Base-by-base conservation (phyloP, 2,329 filamentous ascomycete genomes). In the Cadophora sp. region DNA sequence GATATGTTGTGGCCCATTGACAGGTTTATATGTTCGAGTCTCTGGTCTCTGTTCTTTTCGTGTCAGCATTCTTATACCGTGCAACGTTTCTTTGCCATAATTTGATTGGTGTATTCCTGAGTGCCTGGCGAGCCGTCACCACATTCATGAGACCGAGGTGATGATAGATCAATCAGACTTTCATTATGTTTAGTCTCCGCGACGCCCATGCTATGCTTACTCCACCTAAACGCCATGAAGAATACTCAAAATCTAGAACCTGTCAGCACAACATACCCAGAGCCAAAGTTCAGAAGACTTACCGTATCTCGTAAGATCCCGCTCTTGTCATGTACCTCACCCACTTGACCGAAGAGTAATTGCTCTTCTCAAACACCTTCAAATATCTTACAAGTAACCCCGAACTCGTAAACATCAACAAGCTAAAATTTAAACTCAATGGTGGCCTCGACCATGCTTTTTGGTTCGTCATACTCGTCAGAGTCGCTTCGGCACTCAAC, bases 281-380 rank as follows among this genome's bases (percentile, higher is more conserved):
- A 36, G 9, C n/a, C 7, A 5, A 53, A 51, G 7, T 43, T 8
- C 13, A 11, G 27, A 45, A 72, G 4, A 9, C 71, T 69, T 71
- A 96, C 90, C 94, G 86, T 78, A 99, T 97, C 82, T 99, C 96
- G 80, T 99, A 99, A 80, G 94, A 97, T 33, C 96, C 96, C 18
- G 95, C 96, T 72, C 95, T 89, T 20, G 96, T 99, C 96, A 99
- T 98, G 80, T 99, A 99, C 74, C 96, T 85, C 74, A 99, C 96
- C 96, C 96, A 99, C 81, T 99, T 99, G 59, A 99, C 96, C 77
- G 94, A 97, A 70, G 92, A 96, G 79, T 99, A 99, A 80, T 98
- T 98, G 80, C 88, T 96, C 89, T 99, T 99, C 83, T 99, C 96
- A 82, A 99, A 99, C 1, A 99, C 96, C 82, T 99, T 99, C 66